These are phyloP conservation scores for Saccharomyces hybrid DNA, from an alignment of 1,139 yeast genomes.

Conservation along the genomic window DNA sequence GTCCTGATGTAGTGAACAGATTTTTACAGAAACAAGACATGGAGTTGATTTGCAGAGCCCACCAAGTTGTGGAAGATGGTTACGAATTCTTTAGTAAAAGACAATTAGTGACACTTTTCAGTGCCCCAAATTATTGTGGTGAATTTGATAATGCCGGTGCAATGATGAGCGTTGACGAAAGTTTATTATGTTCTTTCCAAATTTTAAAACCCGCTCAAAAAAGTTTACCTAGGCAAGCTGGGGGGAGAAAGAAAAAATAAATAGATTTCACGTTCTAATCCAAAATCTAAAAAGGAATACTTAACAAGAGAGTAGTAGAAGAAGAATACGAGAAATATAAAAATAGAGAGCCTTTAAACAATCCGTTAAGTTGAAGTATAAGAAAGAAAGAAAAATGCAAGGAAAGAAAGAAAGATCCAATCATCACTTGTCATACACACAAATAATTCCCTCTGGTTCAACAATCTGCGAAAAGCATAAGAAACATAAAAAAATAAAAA, in stretches of 20 bases:
- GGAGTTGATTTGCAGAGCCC: conserved; percentile 96
- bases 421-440: background rate
- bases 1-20: conserved; percentile 93
- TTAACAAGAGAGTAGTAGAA: background rate
- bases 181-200: conserved; percentile 93
- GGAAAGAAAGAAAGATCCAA: background rate
- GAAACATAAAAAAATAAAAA: background rate
- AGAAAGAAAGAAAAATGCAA: background rate
- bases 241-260: conserved; percentile 29
- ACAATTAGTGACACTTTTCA: conserved; percentile 85
- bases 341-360: background rate
- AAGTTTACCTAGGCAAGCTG: conserved; percentile 33
- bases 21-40: conserved; percentile 92
- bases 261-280: background rate
- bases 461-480: background rate
- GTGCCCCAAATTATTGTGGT: conserved; percentile 97
- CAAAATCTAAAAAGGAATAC: background rate
- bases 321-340: background rate
- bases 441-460: background rate
- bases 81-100: conserved; percentile 93
- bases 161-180: too few relatives aligned
- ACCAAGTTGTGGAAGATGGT: conserved; percentile 97
- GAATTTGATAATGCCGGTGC: conserved; percentile 95
- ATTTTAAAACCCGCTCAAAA: conserved; percentile 97
- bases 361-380: background rate